Evolutionary conservation across 2,329 filamentous ascomycete species (phyloP).

Genomic region (Fusarium liriodendri): DNA sequence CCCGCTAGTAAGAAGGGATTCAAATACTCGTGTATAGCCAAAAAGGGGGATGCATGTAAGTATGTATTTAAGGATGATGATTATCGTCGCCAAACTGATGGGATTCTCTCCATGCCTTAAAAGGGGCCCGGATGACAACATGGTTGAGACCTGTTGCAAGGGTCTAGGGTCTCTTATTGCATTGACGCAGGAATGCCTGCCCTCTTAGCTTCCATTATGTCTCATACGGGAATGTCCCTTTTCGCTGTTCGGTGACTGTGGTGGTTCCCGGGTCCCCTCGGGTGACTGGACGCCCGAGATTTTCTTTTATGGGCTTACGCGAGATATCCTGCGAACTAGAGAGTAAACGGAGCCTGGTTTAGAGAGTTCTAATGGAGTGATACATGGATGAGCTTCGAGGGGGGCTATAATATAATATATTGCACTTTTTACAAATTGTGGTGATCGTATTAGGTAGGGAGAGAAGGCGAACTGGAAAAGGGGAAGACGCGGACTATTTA

Average conservation of each 20-base stretch:
- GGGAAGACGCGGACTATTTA: background rate
- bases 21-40: background rate
- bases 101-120: background rate
- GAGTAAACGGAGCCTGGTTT: background rate
- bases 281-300: no score
- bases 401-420: background rate
- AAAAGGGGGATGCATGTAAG: background rate
- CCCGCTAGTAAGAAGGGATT: background rate
- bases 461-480: background rate
- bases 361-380: background rate
- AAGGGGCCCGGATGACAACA: background rate
- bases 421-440: background rate
- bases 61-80: background rate
- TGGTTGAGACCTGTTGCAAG: background rate
- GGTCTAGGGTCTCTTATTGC: background rate
- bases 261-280: no score
- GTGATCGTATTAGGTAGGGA: background rate
- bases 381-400: background rate
- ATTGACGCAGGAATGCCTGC: background rate
- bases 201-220: no score
- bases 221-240: no score
- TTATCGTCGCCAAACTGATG: background rate
- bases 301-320: no score
- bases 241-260: no score
- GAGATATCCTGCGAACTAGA: no score